Conservation (phyloP, 352 stramenopile species). For the Globisporangium nagaii region DNA sequence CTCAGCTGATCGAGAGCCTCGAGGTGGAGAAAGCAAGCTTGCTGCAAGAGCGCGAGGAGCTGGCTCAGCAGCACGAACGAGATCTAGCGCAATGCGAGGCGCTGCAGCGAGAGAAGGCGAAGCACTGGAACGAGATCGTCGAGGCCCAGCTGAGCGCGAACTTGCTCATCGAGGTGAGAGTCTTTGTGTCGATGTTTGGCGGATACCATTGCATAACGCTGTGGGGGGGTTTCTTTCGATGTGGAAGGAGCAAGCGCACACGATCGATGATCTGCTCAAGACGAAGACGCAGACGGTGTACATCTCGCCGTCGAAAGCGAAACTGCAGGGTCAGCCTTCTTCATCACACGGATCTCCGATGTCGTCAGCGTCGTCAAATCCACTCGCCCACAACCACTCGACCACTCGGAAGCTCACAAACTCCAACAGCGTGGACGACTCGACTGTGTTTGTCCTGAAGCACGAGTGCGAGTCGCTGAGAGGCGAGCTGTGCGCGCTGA, state of each 20-base stretch:
- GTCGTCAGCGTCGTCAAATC: conserved; percentile 7
- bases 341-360: conserved; percentile 1
- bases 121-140: conserved; percentile 71
- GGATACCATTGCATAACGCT: too few relatives aligned
- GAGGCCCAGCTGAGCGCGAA: conserved; percentile 66
- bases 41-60: conserved; percentile 29
- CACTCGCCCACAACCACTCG: background rate
- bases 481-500: conserved; percentile 18
- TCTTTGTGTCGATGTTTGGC: too few relatives aligned
- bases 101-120: conserved; percentile 54
- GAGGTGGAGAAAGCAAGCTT: conserved; percentile 35
- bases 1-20: conserved; percentile 24
- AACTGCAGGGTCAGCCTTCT: background rate
- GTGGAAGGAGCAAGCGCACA: conserved; percentile 63
- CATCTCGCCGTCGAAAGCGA: conserved; percentile 27
- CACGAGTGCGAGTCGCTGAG: conserved; percentile 25
- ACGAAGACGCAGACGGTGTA: conserved; percentile 29
- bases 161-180: conserved; percentile 60
- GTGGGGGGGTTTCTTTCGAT: too few relatives aligned
- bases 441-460: conserved; percentile 14
- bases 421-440: background rate
- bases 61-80: conserved; percentile 35
- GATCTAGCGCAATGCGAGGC: conserved; percentile 44
- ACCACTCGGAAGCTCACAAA: background rate
- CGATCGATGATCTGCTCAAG: conserved; percentile 67